A percentile compares a stretch with the other conserved stretches of the same genome.
phyloP scores from a whole-genome alignment of 2,329 filamentous ascomycete species.

The Hymenoscyphus occultus region DNA sequence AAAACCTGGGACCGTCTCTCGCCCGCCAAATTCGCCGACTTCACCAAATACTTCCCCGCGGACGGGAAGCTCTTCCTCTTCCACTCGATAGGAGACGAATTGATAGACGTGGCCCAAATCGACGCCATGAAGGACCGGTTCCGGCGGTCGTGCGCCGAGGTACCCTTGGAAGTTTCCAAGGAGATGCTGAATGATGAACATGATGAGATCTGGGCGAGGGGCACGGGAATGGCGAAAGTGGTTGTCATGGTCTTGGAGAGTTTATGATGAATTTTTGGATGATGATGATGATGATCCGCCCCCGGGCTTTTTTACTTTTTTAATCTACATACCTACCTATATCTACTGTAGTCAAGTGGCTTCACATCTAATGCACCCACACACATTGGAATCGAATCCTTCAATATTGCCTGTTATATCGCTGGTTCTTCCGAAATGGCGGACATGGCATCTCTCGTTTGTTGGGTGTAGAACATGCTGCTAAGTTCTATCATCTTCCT shows the following conservation, averaged over 20 bases:
- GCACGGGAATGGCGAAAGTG: slow-evolving; percentile 44
- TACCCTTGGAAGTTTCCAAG: slow-evolving; percentile 27
- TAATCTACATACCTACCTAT: neutral
- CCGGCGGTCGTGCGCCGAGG: slow-evolving; percentile 7
- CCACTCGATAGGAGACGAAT: slow-evolving; percentile 44
- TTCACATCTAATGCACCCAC: neutral
- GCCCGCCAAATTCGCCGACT: slow-evolving; percentile 14
- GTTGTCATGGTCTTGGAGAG: slow-evolving; percentile 39
- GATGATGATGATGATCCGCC: too few species aligned
- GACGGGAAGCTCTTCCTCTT: slow-evolving; percentile 21
- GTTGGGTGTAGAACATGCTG: neutral
- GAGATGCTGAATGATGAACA: slow-evolving; percentile 52
- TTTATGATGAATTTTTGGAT: neutral
- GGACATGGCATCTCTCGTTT: neutral
- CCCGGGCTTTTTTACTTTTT: neutral
- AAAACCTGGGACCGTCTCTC: slow-evolving; percentile 48
- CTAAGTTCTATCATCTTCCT: neutral
- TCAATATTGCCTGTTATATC: neutral
- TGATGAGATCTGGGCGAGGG: slow-evolving; percentile 61
- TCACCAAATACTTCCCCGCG: slow-evolving; percentile 11
- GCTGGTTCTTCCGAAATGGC: too few species aligned
- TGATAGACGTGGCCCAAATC: slow-evolving; percentile 30
- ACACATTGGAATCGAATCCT: neutral
- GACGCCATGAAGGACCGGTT: slow-evolving; percentile 23
- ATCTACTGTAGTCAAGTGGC: neutral